These are phyloP conservation scores for Sporopachydermia lactativora DNA, from an alignment of 805 yeast species.

Conservation along the genomic window DNA sequence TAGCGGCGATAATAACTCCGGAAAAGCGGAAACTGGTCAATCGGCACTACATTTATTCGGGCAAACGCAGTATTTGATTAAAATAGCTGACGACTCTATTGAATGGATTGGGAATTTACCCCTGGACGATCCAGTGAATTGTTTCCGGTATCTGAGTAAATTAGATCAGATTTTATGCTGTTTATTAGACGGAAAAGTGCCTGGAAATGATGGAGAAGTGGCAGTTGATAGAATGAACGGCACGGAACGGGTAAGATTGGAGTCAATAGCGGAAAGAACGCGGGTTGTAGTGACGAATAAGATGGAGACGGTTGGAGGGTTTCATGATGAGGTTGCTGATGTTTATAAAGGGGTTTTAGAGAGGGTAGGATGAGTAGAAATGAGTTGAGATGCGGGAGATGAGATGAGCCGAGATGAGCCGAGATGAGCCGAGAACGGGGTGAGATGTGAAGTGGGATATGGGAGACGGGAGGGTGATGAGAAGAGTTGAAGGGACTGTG, in stretches of 20 bases:
- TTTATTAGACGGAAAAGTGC: constrained; percentile 22
- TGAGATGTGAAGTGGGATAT: no score
- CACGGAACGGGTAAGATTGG: constrained; percentile 39
- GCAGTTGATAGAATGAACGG: constrained; percentile 19
- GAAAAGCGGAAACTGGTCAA: no score
- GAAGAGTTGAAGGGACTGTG: no score
- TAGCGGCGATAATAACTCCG: no score
- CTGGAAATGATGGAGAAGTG: constrained; percentile 16
- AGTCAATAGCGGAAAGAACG: constrained; percentile 38
- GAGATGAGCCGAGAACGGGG: no score
- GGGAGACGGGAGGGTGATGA: no score
- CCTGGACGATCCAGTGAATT: constrained; percentile 18
- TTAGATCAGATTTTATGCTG: constrained; percentile 28
- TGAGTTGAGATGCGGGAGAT: no score
- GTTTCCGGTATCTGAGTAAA: constrained; percentile 24
- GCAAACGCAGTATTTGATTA: constrained; percentile 46
- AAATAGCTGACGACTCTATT: constrained; percentile 50
- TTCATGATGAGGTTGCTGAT: constrained; percentile 29
- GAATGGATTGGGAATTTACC: constrained; percentile 40
- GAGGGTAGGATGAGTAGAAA: constrained; percentile 13
- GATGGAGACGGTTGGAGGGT: constrained; percentile 26
- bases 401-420: no score
- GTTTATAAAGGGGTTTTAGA: constrained; percentile 31
- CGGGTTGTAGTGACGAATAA: constrained; percentile 26
- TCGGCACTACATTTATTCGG: constrained; percentile 25